Conservation (phyloP, 148 eudicot species). For the Camellia sinensis region DNA sequence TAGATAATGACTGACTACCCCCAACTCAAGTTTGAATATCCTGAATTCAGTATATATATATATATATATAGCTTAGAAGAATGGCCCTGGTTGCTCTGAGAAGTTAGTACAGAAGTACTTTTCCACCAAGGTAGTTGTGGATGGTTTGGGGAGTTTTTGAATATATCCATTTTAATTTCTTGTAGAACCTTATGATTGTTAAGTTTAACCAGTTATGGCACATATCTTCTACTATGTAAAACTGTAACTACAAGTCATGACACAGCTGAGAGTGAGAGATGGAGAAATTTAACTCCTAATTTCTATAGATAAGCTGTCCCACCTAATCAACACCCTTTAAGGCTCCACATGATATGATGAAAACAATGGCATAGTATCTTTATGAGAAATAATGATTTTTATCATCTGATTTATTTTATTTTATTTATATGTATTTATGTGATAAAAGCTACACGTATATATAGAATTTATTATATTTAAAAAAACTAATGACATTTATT, state of each 20-base stretch:
- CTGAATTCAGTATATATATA: not conserved
- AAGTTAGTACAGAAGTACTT: not conserved
- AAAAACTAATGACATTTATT: too few species aligned
- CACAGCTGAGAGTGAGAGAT: too few species aligned
- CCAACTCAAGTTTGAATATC: not conserved
- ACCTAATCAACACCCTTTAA: too few species aligned
- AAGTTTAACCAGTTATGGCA: not conserved
- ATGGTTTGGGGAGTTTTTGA: not conserved
- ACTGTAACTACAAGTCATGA: conserved; percentile 16
- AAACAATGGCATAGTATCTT: too few species aligned
- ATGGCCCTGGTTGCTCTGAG: not conserved
- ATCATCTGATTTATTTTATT: too few species aligned
- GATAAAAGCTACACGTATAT: too few species aligned
- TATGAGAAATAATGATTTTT: too few species aligned
- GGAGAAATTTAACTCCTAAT: too few species aligned
- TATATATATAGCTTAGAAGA: not conserved
- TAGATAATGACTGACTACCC: not conserved
- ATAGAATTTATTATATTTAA: too few species aligned
- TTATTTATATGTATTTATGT: too few species aligned
- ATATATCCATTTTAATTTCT: not conserved
- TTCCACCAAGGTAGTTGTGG: not conserved
- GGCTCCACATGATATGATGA: too few species aligned
- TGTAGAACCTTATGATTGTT: conserved; percentile 9
- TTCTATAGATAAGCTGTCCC: too few species aligned
- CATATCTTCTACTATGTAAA: not conserved